These are phyloP conservation scores for Xylaria hypoxylon DNA, from an alignment of 2,329 filamentous ascomycete genomes.

Conservation along the genomic window DNA sequence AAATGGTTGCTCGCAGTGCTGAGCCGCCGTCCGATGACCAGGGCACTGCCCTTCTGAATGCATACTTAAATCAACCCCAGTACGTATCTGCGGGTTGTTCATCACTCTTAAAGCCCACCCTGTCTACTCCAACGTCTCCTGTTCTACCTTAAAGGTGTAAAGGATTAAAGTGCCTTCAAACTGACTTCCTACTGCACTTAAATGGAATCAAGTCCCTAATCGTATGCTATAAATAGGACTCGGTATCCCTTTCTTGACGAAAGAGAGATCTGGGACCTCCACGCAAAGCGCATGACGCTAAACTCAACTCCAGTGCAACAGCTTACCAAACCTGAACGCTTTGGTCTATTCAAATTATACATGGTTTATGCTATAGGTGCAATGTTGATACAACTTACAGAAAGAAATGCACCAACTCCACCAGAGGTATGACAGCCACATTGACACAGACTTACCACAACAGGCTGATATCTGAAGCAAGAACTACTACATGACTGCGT, in stretches of 20 bases:
- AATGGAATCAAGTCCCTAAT: slow-evolving; percentile 16
- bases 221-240: slow-evolving; percentile 39
- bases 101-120: not conserved
- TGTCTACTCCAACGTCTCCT: not conserved
- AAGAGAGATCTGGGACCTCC: slow-evolving; percentile 58
- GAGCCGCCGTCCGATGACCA: slow-evolving; percentile 60
- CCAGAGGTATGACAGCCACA: slow-evolving; percentile 53
- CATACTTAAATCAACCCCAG: slow-evolving; percentile 60
- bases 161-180: not conserved
- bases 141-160: not conserved
- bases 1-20: slow-evolving; percentile 57
- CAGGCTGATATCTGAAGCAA: slow-evolving; percentile 44
- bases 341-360: slow-evolving; percentile 63
- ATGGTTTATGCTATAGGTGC: slow-evolving; percentile 65
- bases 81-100: slow-evolving; percentile 23
- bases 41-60: slow-evolving; percentile 57
- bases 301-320: slow-evolving; percentile 54
- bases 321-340: slow-evolving; percentile 51
- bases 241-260: slow-evolving; percentile 63
- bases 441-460: slow-evolving; percentile 12
- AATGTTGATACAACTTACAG: slow-evolving; percentile 60
- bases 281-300: slow-evolving; percentile 54
- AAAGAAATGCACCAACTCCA: slow-evolving; percentile 54
- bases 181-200: too few relatives aligned
- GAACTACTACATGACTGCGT: slow-evolving; percentile 61